Conservation (phyloP, 2,329 filamentous ascomycete genomes). For the Sporothrix humicola region DNA sequence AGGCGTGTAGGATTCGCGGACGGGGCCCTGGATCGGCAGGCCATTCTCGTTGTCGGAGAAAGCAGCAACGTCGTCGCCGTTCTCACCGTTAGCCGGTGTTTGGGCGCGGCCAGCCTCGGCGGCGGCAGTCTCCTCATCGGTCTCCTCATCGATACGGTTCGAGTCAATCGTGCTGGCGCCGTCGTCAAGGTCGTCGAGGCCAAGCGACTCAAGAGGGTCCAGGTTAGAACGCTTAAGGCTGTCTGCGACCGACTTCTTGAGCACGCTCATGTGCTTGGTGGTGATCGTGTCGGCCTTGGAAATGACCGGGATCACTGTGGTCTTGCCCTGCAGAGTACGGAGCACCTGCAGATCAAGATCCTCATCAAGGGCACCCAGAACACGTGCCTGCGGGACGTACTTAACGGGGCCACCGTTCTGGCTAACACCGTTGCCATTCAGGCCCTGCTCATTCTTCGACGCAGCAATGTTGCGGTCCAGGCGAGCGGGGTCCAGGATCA, state of each 20-base stretch:
- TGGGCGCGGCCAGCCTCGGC: conserved; percentile 36
- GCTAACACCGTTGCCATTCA: conserved; percentile 50
- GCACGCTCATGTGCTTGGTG: conserved; percentile 87
- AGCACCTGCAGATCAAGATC: conserved; percentile 90
- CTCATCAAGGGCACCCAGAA: conserved; percentile 77
- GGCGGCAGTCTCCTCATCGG: conserved; percentile 49
- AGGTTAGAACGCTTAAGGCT: conserved; percentile 84
- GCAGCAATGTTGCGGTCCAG: conserved; percentile 82
- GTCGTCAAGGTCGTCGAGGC: conserved; percentile 76
- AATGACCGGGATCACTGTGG: conserved; percentile 92
- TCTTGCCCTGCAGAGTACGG: conserved; percentile 87
- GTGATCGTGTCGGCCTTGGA: conserved; percentile 97
- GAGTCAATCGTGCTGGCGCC: conserved; percentile 53
- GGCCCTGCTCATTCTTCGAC: conserved; percentile 55
- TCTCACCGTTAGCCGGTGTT: conserved; percentile 1
- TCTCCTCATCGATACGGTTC: conserved; percentile 62
- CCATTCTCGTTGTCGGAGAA: conserved; percentile 43
- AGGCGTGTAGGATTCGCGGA: conserved; percentile 31
- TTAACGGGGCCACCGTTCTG: conserved; percentile 56
- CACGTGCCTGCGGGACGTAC: conserved; percentile 50
- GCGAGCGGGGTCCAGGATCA: conserved; percentile 84
- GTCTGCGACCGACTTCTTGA: conserved; percentile 90
- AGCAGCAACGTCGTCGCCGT: conserved; percentile 41
- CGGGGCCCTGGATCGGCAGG: conserved; percentile 44
- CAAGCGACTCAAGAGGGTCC: conserved; percentile 85